A percentile compares a stretch with the other conserved stretches of the same genome.
These are phyloP conservation scores for Diutina pseudorugosa DNA, from an alignment of 1,139 yeast species.

Conservation along the genomic window DNA sequence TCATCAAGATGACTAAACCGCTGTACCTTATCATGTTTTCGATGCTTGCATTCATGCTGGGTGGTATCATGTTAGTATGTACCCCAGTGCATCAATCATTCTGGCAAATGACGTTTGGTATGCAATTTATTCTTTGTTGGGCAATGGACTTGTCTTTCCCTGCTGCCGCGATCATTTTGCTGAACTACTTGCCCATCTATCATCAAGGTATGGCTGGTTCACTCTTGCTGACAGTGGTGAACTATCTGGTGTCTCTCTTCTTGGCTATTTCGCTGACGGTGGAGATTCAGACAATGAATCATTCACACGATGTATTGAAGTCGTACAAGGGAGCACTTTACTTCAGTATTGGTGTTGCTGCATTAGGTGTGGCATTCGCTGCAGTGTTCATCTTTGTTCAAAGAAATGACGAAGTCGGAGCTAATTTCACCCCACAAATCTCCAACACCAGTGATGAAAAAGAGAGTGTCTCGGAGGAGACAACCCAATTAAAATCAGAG, in stretches of 20 bases:
- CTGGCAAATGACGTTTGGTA: conserved; percentile 34
- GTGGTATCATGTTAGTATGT: conserved; percentile 33
- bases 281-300: conserved; percentile 20
- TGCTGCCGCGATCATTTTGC: conserved; percentile 41
- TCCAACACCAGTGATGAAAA: background rate
- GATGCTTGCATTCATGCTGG: conserved; percentile 33
- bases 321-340: conserved; percentile 36
- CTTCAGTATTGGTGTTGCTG: conserved; percentile 27
- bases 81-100: conserved; percentile 39
- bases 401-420: background rate
- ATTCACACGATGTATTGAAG: conserved; percentile 12
- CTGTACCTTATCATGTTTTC: conserved; percentile 31
- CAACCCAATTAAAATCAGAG: background rate
- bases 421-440: background rate
- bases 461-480: background rate
- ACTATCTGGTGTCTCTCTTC: conserved; percentile 52
- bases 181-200: conserved; percentile 36
- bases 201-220: conserved; percentile 61
- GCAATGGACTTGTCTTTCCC: conserved; percentile 63
- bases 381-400: conserved; percentile 19
- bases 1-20: conserved; percentile 31
- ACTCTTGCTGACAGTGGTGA: conserved; percentile 45
- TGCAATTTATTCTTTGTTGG: conserved; percentile 37
- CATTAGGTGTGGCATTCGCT: conserved; percentile 20
- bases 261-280: conserved; percentile 56